Conservation (phyloP, 495 filamentous ascomycete species). For the Daldinia childiae region DNA sequence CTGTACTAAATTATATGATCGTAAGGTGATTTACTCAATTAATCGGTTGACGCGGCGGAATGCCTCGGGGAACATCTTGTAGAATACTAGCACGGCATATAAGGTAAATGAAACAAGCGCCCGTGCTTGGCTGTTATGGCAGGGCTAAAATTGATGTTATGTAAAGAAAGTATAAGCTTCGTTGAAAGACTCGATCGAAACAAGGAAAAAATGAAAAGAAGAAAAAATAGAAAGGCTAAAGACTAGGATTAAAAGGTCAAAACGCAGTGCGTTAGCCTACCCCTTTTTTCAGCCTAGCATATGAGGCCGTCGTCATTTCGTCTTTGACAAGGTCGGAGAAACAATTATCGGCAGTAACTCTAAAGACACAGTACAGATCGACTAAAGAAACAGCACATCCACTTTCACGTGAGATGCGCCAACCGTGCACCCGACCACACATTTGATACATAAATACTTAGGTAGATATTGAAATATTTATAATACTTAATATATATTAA, state of each 20-base stretch:
- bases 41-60: constrained; percentile 19
- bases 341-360: constrained; percentile 29
- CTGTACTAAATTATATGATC: neutral
- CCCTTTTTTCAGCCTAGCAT: constrained; percentile 32
- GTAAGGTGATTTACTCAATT: neutral
- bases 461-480: too few relatives aligned
- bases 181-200: neutral
- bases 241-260: constrained; percentile 21
- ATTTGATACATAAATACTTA: too few relatives aligned
- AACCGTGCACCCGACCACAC: too few relatives aligned
- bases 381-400: too few relatives aligned
- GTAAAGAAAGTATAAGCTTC: neutral
- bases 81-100: constrained; percentile 5
- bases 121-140: neutral
- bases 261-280: constrained; percentile 17
- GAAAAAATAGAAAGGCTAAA: constrained; percentile 12
- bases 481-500: too few relatives aligned
- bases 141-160: neutral
- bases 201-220: neutral
- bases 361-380: too few relatives aligned
- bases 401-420: too few relatives aligned
- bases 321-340: constrained; percentile 20
- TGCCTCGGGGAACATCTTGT: constrained; percentile 21
- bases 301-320: constrained; percentile 43
- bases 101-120: neutral